Percentiles rank a stretch among this genome's conserved stretches.
phyloP scores from a whole-genome alignment of 768 basidiomycete species.

The Brasilioporus rufonigricans region DNA sequence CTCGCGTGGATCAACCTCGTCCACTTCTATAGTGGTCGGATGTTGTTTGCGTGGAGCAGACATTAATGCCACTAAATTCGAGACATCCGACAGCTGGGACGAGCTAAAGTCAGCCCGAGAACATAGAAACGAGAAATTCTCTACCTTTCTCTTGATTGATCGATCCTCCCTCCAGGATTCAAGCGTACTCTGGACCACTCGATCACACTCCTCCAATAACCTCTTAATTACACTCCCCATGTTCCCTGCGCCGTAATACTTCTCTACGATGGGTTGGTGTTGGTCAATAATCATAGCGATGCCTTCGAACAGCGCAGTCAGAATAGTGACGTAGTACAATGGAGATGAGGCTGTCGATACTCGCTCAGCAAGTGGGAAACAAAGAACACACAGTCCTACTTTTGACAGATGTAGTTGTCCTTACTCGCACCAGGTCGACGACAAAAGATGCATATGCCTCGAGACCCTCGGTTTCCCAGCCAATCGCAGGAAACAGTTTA shows the following conservation, averaged over 20 bases:
- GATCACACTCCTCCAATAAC: slow-evolving; percentile 83
- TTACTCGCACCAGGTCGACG: slow-evolving; percentile 79
- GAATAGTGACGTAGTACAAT: slow-evolving; percentile 82
- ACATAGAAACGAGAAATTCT: slow-evolving; percentile 3
- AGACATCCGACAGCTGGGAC: slow-evolving; percentile 46
- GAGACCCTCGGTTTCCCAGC: slow-evolving; percentile 89
- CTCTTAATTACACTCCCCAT: slow-evolving; percentile 78
- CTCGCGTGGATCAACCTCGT: slow-evolving; percentile 81
- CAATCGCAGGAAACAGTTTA: slow-evolving; percentile 94
- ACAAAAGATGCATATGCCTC: slow-evolving; percentile 93
- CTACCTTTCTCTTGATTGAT: slow-evolving; percentile 73
- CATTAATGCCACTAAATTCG: slow-evolving; percentile 37
- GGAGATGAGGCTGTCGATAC: slow-evolving; percentile 75
- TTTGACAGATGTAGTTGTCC: slow-evolving; percentile 78
- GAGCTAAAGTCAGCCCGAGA: neutral
- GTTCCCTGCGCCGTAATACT: slow-evolving; percentile 90
- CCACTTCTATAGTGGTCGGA: slow-evolving; percentile 36
- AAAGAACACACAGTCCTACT: slow-evolving; percentile 43
- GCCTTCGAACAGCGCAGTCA: slow-evolving; percentile 92
- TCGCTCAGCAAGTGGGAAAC: slow-evolving; percentile 11
- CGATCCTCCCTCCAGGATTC: slow-evolving; percentile 93
- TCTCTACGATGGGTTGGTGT: slow-evolving; percentile 96
- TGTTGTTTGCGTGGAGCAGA: slow-evolving; percentile 33
- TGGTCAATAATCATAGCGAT: slow-evolving; percentile 96
- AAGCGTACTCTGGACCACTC: slow-evolving; percentile 70